Percentiles rank a stretch among this genome's conserved stretches.
Evolutionary conservation across 116 monocot species (phyloP).

Genomic region (Cymodocea nodosa): DNA sequence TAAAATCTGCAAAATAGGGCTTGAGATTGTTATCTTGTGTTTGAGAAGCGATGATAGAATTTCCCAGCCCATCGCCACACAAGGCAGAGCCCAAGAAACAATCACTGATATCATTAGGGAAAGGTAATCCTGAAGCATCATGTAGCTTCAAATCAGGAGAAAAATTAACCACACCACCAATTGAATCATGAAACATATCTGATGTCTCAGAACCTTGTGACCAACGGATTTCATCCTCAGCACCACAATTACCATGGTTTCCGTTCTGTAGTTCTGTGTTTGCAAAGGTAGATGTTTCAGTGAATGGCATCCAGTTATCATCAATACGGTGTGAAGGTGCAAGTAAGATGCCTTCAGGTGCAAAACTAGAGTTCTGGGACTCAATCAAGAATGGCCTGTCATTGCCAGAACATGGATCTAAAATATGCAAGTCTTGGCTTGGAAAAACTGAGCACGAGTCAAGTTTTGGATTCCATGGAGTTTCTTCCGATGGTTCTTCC

Average conservation of each 20-base stretch:
- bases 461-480: slow-evolving; percentile 11
- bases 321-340: slow-evolving; percentile 3
- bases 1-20: slow-evolving; percentile 3
- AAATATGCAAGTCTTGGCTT: slow-evolving; percentile 6
- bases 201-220: not conserved
- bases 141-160: slow-evolving; percentile 21
- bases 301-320: not conserved
- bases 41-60: slow-evolving; percentile 5
- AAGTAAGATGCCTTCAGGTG: not conserved
- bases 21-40: slow-evolving; percentile 2
- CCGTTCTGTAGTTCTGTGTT: slow-evolving; percentile 7
- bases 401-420: slow-evolving; percentile 2
- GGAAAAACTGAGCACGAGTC: slow-evolving; percentile 7
- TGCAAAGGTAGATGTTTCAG: not conserved
- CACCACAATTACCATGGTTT: slow-evolving; percentile 3
- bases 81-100: not conserved
- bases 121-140: slow-evolving; percentile 17
- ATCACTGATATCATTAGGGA: slow-evolving; percentile 11
- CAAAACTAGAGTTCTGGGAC: slow-evolving; percentile 6
- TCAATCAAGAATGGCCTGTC: slow-evolving; percentile 1
- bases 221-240: slow-evolving; percentile 4
- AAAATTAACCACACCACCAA: slow-evolving; percentile 10
- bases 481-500: slow-evolving; percentile 11
- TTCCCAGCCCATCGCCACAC: slow-evolving; percentile 5
- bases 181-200: not conserved